Evolutionary conservation across 1,284 basidiomycete species (phyloP).

Genomic region (Tilletia setariae): DNA sequence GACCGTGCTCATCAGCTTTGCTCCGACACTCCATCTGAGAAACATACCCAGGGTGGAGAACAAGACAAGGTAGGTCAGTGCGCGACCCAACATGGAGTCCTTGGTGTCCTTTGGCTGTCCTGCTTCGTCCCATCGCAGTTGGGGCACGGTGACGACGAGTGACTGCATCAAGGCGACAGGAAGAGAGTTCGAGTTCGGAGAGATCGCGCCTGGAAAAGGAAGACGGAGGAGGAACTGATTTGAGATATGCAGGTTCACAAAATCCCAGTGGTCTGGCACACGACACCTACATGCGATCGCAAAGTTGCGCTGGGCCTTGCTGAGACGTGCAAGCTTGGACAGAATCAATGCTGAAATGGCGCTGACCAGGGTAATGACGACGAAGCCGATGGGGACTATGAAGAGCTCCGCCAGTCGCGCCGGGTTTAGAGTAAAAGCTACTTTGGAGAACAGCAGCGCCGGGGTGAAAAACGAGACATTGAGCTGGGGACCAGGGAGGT

Average conservation of each 20-base stretch:
- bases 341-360: conserved; percentile 49
- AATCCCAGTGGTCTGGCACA: too few relatives aligned
- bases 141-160: conserved; percentile 77
- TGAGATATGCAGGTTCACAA: too few relatives aligned
- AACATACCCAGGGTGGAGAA: conserved; percentile 89
- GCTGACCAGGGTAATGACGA: conserved; percentile 59
- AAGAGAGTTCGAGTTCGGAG: conserved; percentile 77
- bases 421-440: conserved; percentile 66
- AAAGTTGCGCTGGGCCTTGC: conserved; percentile 55
- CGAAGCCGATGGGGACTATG: conserved; percentile 79
- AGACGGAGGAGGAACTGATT: too few relatives aligned
- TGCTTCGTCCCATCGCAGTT: conserved; percentile 72
- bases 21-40: conserved; percentile 57
- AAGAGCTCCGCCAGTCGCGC: conserved; percentile 81
- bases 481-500: conserved; percentile 15
- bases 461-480: conserved; percentile 86
- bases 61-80: conserved; percentile 84
- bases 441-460: conserved; percentile 86
- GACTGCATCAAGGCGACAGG: conserved; percentile 89
- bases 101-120: conserved; percentile 66
- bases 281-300: conserved; percentile 44
- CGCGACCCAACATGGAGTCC: conserved; percentile 83
- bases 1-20: conserved; percentile 54
- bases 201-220: conserved; percentile 37
- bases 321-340: conserved; percentile 50